Evolutionary conservation across 176 grass and related monocot species (phyloP).

Genomic region (Avena sativa): DNA sequence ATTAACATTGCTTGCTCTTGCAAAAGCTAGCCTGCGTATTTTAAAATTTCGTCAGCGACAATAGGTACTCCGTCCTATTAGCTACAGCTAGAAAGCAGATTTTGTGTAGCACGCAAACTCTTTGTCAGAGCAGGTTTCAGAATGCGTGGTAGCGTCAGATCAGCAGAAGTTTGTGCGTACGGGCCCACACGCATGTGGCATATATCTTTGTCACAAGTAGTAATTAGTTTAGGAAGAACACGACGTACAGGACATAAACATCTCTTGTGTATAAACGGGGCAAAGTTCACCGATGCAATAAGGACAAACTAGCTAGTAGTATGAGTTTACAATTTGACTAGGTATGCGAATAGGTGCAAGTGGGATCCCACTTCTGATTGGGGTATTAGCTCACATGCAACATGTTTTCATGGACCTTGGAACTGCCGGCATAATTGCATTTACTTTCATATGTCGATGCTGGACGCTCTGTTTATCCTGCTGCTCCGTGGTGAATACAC

Average conservation of each 20-base stretch:
- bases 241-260: background rate
- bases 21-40: conserved; percentile 2
- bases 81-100: background rate
- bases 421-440: too few species aligned
- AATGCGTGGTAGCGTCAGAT: background rate
- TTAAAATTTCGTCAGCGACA: too few species aligned
- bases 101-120: background rate
- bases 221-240: background rate
- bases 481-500: too few species aligned
- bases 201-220: background rate
- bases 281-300: background rate
- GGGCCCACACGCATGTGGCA: background rate
- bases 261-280: background rate
- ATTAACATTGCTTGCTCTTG: background rate
- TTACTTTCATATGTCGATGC: too few species aligned
- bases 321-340: background rate
- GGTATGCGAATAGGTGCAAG: too few species aligned
- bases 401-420: too few species aligned
- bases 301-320: background rate
- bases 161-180: background rate
- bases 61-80: too few species aligned
- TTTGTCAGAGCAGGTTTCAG: background rate
- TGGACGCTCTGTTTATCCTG: too few species aligned
- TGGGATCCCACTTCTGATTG: too few species aligned
- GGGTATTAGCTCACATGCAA: too few species aligned